Evolutionary conservation across 2,329 filamentous ascomycete genomes (phyloP).

Genomic region (Metarhizium humberi): DNA sequence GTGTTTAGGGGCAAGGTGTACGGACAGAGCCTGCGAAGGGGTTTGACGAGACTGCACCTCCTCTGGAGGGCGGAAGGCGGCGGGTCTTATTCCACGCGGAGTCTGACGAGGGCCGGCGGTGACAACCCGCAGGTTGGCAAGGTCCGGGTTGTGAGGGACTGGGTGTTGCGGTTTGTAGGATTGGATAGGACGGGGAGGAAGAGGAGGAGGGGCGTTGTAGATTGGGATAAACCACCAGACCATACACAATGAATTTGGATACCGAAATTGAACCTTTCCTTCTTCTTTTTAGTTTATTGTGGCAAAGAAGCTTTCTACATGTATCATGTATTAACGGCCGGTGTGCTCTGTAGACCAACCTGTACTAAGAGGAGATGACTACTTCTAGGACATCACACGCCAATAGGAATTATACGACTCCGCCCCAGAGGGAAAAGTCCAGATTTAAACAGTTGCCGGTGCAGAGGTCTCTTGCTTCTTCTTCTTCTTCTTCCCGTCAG

Average conservation of each 20-base stretch:
- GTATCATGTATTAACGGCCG: too few relatives aligned
- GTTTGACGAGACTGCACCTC: constrained; percentile 60
- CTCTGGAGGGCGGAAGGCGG: constrained; percentile 43
- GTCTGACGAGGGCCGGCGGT: constrained; percentile 27
- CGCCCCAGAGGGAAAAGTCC: too few relatives aligned
- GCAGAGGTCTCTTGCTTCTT: constrained; percentile 17
- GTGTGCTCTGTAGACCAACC: too few relatives aligned
- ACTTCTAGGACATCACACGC: too few relatives aligned
- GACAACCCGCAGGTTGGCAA: constrained; percentile 49
- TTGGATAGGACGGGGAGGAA: constrained; percentile 15
- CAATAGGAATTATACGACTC: too few relatives aligned
- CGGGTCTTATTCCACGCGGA: constrained; percentile 47
- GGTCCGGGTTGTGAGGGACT: constrained; percentile 59
- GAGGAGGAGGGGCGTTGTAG: constrained; percentile 6
- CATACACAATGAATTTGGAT: constrained; percentile 24
- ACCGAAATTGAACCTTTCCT: background rate
- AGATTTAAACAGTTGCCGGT: constrained; percentile 8
- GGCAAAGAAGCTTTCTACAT: background rate
- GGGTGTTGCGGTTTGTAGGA: constrained; percentile 64
- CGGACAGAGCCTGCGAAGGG: constrained; percentile 68
- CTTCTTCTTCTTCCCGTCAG: constrained; percentile 17
- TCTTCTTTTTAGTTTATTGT: background rate
- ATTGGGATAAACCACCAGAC: constrained; percentile 31
- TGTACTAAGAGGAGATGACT: too few relatives aligned
- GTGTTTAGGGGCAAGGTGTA: constrained; percentile 71